Percentiles rank a stretch among this genome's conserved stretches.
These are phyloP conservation scores for Cyclotella distinguenda DNA, from an alignment of 108 stramenopile genomes.

Conservation along the genomic window DNA sequence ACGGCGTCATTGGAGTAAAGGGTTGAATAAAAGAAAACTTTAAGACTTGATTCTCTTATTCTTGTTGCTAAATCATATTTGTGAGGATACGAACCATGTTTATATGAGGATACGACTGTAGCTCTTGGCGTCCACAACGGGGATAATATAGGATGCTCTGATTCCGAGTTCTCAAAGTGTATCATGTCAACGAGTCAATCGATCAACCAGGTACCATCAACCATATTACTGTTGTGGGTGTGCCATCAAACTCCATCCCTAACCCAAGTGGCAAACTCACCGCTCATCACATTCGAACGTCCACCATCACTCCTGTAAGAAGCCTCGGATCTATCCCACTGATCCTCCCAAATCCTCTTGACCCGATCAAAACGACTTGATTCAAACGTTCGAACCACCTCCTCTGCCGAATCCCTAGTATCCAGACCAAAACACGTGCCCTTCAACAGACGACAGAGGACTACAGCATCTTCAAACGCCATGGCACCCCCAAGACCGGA, in stretches of 20 bases:
- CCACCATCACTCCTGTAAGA: background rate
- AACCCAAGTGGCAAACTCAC: background rate
- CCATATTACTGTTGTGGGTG: no score
- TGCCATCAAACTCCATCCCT: conserved; percentile 3
- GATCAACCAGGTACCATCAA: no score
- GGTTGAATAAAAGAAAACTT: no score
- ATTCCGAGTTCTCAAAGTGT: no score
- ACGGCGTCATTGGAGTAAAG: no score
- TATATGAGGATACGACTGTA: no score
- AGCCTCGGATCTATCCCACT: conserved; percentile 9
- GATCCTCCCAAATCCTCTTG: conserved; percentile 12
- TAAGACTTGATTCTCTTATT: no score
- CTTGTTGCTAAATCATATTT: no score
- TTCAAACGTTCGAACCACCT: conserved; percentile 6
- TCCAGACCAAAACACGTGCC: background rate
- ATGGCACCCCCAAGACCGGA: conserved; percentile 28
- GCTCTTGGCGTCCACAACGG: no score
- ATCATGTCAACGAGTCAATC: no score
- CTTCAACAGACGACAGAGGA: conserved; percentile 24
- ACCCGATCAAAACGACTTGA: conserved; percentile 4
- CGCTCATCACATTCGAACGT: background rate
- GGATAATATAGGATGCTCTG: no score
- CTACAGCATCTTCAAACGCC: conserved; percentile 48
- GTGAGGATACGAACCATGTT: no score
- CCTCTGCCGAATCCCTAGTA: background rate